Percentiles rank a stretch among this genome's conserved stretches.
Evolutionary conservation across 768 basidiomycete species (phyloP).

Genomic region (Basidioascus undulatus): DNA sequence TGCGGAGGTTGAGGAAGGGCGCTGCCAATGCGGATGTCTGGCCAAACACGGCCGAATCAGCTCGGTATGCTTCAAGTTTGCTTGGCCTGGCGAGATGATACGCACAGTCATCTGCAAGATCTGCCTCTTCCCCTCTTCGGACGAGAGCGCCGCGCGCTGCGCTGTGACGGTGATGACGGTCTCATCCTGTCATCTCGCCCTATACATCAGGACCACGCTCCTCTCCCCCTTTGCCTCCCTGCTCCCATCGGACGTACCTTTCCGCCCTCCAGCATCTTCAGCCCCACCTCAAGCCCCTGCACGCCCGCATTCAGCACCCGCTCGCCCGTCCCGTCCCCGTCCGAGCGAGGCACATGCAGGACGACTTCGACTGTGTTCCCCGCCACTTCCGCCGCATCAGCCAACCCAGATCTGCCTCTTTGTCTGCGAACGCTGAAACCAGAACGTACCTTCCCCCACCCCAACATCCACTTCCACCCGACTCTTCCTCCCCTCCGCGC

Average conservation of each 20-base stretch:
- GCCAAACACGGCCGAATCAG: constrained; percentile 11
- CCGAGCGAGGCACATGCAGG: not conserved
- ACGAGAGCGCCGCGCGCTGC: not conserved
- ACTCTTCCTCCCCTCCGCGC: constrained; percentile 8
- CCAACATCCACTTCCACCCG: constrained; percentile 5
- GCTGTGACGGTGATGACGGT: not conserved
- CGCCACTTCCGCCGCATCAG: constrained; percentile 25
- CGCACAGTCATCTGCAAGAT: constrained; percentile 17
- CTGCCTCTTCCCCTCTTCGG: not conserved
- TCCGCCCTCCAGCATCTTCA: too few species aligned
- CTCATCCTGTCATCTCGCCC: not conserved
- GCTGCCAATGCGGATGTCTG: constrained; percentile 18
- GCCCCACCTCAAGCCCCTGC: not conserved
- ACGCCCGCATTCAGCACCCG: constrained; percentile 16
- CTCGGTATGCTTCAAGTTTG: not conserved
- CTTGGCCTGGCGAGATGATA: constrained; percentile 11
- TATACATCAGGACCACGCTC: not conserved
- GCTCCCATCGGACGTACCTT: not conserved
- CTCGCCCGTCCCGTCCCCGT: not conserved
- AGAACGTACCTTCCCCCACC: constrained; percentile 21
- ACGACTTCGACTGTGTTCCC: constrained; percentile 9
- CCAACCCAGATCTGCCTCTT: too few species aligned
- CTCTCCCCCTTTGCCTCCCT: not conserved
- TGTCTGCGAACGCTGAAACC: not conserved
- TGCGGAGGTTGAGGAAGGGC: constrained; percentile 22